Conservation (phyloP, 2,329 filamentous ascomycete genomes). For the Paraphaeosphaeria sporulosa region DNA sequence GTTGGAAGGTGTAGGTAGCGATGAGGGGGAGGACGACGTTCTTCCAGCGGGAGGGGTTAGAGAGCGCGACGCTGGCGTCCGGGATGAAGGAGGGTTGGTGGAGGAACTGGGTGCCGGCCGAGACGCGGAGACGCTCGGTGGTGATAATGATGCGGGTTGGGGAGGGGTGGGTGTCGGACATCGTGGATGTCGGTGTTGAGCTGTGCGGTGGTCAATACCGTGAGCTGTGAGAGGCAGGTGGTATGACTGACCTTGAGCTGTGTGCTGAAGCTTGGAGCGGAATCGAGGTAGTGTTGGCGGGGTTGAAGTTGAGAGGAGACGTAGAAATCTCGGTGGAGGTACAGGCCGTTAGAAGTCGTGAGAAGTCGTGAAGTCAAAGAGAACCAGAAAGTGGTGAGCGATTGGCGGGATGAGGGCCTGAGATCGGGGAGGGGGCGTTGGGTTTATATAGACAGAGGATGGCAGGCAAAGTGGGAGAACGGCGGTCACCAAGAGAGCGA, state of each 20-base stretch:
- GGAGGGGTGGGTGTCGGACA: neutral
- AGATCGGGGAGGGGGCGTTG: neutral
- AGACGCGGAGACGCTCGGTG: conserved; percentile 20
- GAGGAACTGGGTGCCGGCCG: conserved; percentile 7
- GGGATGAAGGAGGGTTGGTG: conserved; percentile 23
- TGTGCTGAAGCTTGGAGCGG: too few relatives aligned
- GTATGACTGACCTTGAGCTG: too few relatives aligned
- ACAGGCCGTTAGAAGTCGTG: neutral
- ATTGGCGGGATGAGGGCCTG: neutral
- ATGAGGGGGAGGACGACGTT: conserved; percentile 10
- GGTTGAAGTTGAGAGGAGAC: neutral
- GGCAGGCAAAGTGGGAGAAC: neutral
- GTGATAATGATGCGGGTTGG: conserved; percentile 14
- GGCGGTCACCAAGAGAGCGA: neutral
- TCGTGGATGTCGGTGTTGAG: neutral
- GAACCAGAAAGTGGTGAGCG: neutral
- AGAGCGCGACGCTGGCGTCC: neutral
- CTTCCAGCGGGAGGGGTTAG: conserved; percentile 16
- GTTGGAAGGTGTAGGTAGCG: conserved; percentile 17
- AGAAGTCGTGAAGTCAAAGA: neutral
- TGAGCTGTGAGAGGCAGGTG: too few relatives aligned
- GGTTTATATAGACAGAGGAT: neutral
- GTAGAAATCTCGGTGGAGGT: neutral
- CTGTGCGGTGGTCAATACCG: neutral
- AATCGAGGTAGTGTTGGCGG: too few relatives aligned